Conservation (phyloP, 805 yeast genomes). For the Wickerhamiella azymoides region DNA sequence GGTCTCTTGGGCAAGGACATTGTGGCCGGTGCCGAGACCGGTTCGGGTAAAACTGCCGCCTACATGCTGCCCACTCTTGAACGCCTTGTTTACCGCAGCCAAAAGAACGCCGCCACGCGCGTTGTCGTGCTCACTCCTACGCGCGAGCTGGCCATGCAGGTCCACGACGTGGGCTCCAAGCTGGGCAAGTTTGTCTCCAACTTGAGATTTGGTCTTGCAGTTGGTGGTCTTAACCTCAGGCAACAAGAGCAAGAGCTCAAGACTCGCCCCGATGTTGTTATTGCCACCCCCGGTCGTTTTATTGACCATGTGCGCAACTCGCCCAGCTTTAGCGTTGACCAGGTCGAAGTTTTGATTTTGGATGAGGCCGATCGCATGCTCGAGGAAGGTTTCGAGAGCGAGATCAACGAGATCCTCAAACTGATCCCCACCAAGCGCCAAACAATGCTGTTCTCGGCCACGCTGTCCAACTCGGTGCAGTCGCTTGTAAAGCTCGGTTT, state of each 20-base stretch:
- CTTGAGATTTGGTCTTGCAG: constrained; percentile 83
- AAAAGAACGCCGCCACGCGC: constrained; percentile 73
- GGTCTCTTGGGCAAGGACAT: constrained; percentile 89
- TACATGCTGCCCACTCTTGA: constrained; percentile 92
- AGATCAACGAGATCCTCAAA: constrained; percentile 76
- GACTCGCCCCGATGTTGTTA: constrained; percentile 85
- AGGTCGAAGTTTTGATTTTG: constrained; percentile 79
- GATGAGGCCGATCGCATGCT: constrained; percentile 99
- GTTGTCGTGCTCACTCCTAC: constrained; percentile 90
- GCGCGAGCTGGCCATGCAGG: constrained; percentile 95
- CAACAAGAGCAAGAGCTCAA: constrained; percentile 92
- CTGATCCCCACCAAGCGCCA: constrained; percentile 85
- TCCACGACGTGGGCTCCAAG: constrained; percentile 81
- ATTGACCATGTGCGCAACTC: constrained; percentile 95
- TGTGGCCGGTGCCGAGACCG: constrained; percentile 98
- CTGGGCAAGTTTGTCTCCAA: constrained; percentile 64
- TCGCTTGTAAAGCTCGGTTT: constrained; percentile 77
- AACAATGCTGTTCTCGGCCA: constrained; percentile 88
- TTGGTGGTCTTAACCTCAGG: constrained; percentile 91
- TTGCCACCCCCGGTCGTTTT: constrained; percentile 98
- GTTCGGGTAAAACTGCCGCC: constrained; percentile 99
- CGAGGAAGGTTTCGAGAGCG: constrained; percentile 97
- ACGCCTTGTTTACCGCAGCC: constrained; percentile 77
- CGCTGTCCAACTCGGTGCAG: constrained; percentile 90
- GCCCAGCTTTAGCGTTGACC: constrained; percentile 78